These are phyloP conservation scores for Obba rivulosa DNA, from an alignment of 768 basidiomycete genomes.

Conservation along the genomic window DNA sequence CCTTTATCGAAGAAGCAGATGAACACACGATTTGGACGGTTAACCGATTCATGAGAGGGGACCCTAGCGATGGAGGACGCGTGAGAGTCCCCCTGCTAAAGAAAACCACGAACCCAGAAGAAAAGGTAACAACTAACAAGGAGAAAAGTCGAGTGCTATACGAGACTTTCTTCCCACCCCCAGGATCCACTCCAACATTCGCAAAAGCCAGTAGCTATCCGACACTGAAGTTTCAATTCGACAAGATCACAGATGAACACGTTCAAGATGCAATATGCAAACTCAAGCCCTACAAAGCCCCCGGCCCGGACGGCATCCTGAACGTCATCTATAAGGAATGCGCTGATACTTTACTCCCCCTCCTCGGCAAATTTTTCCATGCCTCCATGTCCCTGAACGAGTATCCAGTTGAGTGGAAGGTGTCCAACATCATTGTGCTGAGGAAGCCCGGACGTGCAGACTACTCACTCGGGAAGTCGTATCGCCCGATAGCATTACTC, in stretches of 20 bases:
- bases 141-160: slow-evolving; percentile 15
- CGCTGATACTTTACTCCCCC: slow-evolving; percentile 18
- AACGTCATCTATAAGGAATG: slow-evolving; percentile 30
- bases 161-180: slow-evolving; percentile 24
- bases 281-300: slow-evolving; percentile 32
- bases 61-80: slow-evolving; percentile 6
- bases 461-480: slow-evolving; percentile 29
- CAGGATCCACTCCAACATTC: background rate
- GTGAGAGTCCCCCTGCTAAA: slow-evolving; percentile 17
- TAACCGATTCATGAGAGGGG: slow-evolving; percentile 2
- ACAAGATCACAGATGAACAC: slow-evolving; percentile 24
- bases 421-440: slow-evolving; percentile 24
- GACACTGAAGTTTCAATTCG: slow-evolving; percentile 7
- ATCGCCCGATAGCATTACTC: slow-evolving; percentile 33
- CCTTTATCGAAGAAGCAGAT: slow-evolving; percentile 15
- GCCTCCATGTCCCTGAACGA: slow-evolving; percentile 23
- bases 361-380: slow-evolving; percentile 24
- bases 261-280: slow-evolving; percentile 18
- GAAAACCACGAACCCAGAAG: no score
- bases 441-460: slow-evolving; percentile 29
- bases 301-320: slow-evolving; percentile 21
- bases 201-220: slow-evolving; percentile 20
- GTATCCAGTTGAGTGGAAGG: slow-evolving; percentile 23
- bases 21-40: slow-evolving; percentile 17
- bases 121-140: background rate